Conservation (phyloP, 148 eudicot species). For the Gaultheria prostrata region DNA sequence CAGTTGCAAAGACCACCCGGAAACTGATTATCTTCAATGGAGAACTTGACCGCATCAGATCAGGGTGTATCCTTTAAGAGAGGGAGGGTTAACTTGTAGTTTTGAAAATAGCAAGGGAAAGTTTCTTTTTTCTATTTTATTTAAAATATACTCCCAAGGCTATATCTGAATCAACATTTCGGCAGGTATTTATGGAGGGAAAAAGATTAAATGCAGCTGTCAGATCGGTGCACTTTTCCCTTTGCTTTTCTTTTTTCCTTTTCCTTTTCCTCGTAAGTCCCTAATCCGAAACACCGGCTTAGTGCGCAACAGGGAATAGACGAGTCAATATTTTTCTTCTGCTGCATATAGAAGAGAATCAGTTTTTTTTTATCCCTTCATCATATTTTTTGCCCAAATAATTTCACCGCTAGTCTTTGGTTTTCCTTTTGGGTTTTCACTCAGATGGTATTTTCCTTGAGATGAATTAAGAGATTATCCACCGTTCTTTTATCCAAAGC, state of each 20-base stretch:
- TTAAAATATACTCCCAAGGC: neutral
- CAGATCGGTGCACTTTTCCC: neutral
- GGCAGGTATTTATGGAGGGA: neutral
- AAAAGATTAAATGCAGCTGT: no score
- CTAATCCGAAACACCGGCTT: neutral
- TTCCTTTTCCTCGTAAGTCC: neutral
- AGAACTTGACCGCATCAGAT: slow-evolving; percentile 94
- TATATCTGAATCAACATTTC: neutral
- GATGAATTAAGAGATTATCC: slow-evolving; percentile 62
- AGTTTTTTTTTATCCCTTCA: neutral
- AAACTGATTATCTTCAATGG: slow-evolving; percentile 90
- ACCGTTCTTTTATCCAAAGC: slow-evolving; percentile 89
- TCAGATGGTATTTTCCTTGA: slow-evolving; percentile 40
- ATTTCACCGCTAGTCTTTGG: neutral
- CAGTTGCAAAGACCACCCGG: slow-evolving; percentile 59
- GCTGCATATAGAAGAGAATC: neutral
- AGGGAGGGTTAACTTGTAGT: neutral
- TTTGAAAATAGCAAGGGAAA: neutral
- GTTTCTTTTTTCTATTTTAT: neutral
- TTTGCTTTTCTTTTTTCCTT: neutral
- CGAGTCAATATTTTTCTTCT: neutral
- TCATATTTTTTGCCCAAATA: neutral
- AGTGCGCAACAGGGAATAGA: neutral
- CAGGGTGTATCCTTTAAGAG: slow-evolving; percentile 90
- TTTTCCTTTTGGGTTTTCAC: neutral